Base-by-base conservation (phyloP, 2,329 filamentous ascomycete genomes). In the Waltergamsia citrina region DNA sequence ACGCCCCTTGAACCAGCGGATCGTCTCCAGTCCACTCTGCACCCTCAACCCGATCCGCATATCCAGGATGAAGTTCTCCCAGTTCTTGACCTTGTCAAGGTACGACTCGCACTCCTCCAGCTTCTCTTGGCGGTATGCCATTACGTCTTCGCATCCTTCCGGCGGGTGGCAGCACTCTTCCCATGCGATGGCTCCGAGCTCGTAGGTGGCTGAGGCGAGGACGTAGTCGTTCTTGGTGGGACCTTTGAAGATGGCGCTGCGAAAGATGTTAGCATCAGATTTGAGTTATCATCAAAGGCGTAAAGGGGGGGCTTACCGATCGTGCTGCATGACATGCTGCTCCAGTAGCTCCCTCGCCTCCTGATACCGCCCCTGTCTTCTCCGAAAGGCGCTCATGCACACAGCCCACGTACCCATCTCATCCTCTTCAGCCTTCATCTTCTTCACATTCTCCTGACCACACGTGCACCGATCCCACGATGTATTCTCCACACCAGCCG, bases 111-210 rank as follows among this genome's bases (percentile, higher is more conserved):
- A 84, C 47, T 80, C 73, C 14, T 71, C 55, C 18, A 79, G 51
- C 54, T 73, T 72, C 30, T 63, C 52, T 17, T 50, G 54, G 12
- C 63, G 59, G 43, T 59, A 65, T 5, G 45, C 53, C 0, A 57
- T 41, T 6, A 56, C 53, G 15, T 57, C 48, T 4, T 45, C 41
- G 6, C 51, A 53, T 1, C 40, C 50, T 2, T 43, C 41, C 1
- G 56, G 53, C 4, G 62, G 55, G 20, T 58, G 51, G 44, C 62
- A 68, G 34, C 65, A 68, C 47, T 90, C 81, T 37, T 72, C 68
- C 88, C 90, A 98, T 2, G 80, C 63, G 35, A 85, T 75, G 7
- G 83, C 85, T 0, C 78, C 87, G 63, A 92, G 75, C 58, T 98
- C 92, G 56, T 95, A 95, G 43, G 85, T 69, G 2, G 83, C 86